Conservation (phyloP, 2,329 filamentous ascomycete genomes). For the Microdochium nivale region DNA sequence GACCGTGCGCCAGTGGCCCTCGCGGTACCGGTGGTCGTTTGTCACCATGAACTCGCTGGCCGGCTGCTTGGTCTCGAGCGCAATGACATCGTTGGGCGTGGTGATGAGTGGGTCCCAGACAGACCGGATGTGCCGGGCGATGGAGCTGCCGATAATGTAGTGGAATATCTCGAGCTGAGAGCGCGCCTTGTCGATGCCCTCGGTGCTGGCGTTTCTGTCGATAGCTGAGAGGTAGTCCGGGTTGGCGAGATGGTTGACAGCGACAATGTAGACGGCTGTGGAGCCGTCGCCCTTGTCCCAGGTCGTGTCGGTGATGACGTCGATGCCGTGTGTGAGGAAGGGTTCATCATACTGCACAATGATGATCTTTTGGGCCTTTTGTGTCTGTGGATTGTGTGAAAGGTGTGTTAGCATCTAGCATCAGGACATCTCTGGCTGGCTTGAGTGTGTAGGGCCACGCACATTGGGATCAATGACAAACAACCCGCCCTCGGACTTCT, state of each 20-base stretch:
- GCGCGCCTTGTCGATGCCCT: constrained; percentile 26
- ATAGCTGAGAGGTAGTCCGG: constrained; percentile 19
- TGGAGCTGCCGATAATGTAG: constrained; percentile 34
- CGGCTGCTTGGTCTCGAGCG: constrained; percentile 23
- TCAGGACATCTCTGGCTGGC: background rate
- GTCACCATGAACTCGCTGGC: constrained; percentile 42
- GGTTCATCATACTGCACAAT: constrained; percentile 42
- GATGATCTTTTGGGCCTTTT: constrained; percentile 32
- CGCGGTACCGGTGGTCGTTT: constrained; percentile 48
- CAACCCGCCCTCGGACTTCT: constrained; percentile 31
- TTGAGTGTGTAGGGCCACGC: constrained; percentile 8
- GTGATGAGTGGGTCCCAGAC: constrained; percentile 41
- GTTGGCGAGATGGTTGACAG: constrained; percentile 50
- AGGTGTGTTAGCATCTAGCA: background rate
- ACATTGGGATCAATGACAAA: constrained; percentile 46
- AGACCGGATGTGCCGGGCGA: constrained; percentile 38
- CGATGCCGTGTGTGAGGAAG: constrained; percentile 53
- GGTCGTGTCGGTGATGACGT: constrained; percentile 41
- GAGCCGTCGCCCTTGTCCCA: constrained; percentile 12
- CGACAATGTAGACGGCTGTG: constrained; percentile 48
- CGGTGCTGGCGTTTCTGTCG: constrained; percentile 5
- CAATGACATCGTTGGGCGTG: constrained; percentile 52
- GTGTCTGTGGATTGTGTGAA: constrained; percentile 26
- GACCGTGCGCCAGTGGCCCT: constrained; percentile 34
- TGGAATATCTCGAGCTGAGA: constrained; percentile 52